These are phyloP conservation scores for Asterophora parasitica DNA, from an alignment of 768 basidiomycete genomes.

Conservation along the genomic window DNA sequence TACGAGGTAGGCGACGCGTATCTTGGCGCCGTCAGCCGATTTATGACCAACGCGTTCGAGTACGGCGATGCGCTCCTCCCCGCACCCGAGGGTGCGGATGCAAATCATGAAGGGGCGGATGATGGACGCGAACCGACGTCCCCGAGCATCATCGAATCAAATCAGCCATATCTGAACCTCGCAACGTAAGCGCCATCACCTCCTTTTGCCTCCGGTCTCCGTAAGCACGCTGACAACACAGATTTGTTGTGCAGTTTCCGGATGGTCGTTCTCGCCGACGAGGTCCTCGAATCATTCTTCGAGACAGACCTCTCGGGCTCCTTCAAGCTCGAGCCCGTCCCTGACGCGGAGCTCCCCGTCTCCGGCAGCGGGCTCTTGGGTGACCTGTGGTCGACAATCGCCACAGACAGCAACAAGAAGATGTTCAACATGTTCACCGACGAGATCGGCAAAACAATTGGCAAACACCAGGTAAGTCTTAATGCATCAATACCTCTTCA, in stretches of 20 bases:
- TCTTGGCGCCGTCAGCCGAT: slow-evolving; percentile 91
- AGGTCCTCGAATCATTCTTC: slow-evolving; percentile 95
- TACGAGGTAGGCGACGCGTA: slow-evolving; percentile 96
- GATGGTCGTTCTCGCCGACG: slow-evolving; percentile 97
- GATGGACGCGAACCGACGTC: slow-evolving; percentile 25
- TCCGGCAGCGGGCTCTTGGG: slow-evolving; percentile 63
- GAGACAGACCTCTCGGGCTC: slow-evolving; percentile 87
- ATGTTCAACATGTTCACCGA: slow-evolving; percentile 92
- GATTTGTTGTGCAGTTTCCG: slow-evolving; percentile 63
- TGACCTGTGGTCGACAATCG: slow-evolving; percentile 85
- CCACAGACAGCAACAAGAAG: slow-evolving; percentile 89
- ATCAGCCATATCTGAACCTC: slow-evolving; percentile 90
- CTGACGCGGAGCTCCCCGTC: slow-evolving; percentile 60
- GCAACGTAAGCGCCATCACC: slow-evolving; percentile 55
- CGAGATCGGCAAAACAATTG: slow-evolving; percentile 91
- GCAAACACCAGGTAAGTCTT: slow-evolving; percentile 73
- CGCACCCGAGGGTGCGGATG: slow-evolving; percentile 28
- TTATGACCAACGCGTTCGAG: slow-evolving; percentile 98
- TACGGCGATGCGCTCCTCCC: slow-evolving; percentile 93
- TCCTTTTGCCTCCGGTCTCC: neutral
- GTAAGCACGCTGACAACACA: slow-evolving; percentile 4
- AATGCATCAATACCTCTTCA: neutral
- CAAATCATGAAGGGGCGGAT: neutral
- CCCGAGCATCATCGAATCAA: slow-evolving; percentile 55
- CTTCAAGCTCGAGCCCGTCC: slow-evolving; percentile 72